Base-by-base conservation (phyloP, 805 yeast genomes). In the Yarrowia hollandica region DNA sequence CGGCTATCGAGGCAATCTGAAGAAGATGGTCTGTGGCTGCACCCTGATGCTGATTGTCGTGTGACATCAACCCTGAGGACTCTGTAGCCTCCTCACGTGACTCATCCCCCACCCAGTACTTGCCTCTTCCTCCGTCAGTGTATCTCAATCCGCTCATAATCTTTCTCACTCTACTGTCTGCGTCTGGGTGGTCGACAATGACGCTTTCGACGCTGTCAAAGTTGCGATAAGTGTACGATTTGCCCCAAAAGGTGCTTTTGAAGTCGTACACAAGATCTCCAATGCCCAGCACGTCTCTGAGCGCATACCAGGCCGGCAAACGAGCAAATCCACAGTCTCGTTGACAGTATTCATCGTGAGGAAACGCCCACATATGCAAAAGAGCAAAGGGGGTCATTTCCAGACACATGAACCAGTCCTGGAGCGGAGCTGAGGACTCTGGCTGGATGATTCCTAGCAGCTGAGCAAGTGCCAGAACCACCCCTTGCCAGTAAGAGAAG, bases 401-500 rank as follows among this genome's bases (percentile, higher is more conserved):
- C 18, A 88, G 73, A 67, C 96, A 89, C 62, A 94, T 73, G 35
- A 90, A 69, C 0, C 88, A 83, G 72, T 89, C 90, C 67, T 89
- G 96, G 42, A 89, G 84, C 4, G 82, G 77, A 5, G 58, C 33
- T 0, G 58, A 34, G 4, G 33, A 18, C 10, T 35, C 58, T 7
- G 31, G 44, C 9, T 25, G 44, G 60, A 66, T 65, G 37, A 61
- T 56, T 61, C 65, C 73, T 59, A 62, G 70, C 67, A 56, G 74
- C 65, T 38, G 70, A 61, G 62, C 82, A 64, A 39, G 76, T 52
- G 58, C 84, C 79, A 66, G 78, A 64, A 67, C 78, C 74, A 72
- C 79, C 74, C 95, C 90, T 69, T 94, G 99, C 99, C 99, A 94
- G 70, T 90, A 94, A n/a, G 96, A 88, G 21, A 97, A 98, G 77